A percentile compares a stretch with the other conserved stretches of the same genome.
Evolutionary conservation across 495 filamentous ascomycete genomes (phyloP).

Genomic region (Lasiosphaeria hispida): DNA sequence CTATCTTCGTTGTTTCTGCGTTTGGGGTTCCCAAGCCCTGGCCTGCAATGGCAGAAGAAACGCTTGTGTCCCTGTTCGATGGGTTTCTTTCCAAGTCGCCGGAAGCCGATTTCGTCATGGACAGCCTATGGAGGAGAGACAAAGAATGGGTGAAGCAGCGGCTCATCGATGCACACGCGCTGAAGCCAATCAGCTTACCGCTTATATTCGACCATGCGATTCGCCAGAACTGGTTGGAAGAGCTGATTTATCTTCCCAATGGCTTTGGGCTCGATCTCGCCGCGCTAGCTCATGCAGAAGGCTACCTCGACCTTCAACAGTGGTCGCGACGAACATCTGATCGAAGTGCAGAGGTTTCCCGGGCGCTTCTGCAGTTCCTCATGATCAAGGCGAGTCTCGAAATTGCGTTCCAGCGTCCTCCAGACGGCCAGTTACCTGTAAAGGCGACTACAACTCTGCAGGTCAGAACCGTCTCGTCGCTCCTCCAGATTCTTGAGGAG

Average conservation of each 20-base stretch:
- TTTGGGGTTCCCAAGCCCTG: slow-evolving; percentile 59
- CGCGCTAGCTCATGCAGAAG: slow-evolving; percentile 80
- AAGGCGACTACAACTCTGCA: slow-evolving; percentile 58
- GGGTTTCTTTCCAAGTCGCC: slow-evolving; percentile 47
- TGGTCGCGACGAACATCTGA: slow-evolving; percentile 72
- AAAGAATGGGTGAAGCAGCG: slow-evolving; percentile 74
- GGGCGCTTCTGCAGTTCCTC: slow-evolving; percentile 69
- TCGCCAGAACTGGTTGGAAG: slow-evolving; percentile 77
- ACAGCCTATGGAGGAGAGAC: slow-evolving; percentile 86
- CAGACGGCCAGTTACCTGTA: slow-evolving; percentile 53
- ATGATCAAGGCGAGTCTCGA: slow-evolving; percentile 82
- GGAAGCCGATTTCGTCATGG: slow-evolving; percentile 78
- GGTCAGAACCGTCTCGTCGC: slow-evolving; percentile 77
- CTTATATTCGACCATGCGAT: slow-evolving; percentile 79
- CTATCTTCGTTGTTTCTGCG: slow-evolving; percentile 77
- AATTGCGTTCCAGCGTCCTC: slow-evolving; percentile 59
- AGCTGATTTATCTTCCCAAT: slow-evolving; percentile 69
- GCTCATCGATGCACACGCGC: slow-evolving; percentile 74
- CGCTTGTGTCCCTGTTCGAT: slow-evolving; percentile 51
- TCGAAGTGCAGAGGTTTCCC: slow-evolving; percentile 59
- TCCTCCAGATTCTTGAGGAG: slow-evolving; percentile 77
- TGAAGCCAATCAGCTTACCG: slow-evolving; percentile 70
- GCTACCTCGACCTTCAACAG: slow-evolving; percentile 71
- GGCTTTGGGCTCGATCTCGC: slow-evolving; percentile 87
- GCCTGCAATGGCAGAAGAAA: slow-evolving; percentile 55